Percentiles rank a stretch among this genome's conserved stretches.
phyloP scores from a whole-genome alignment of 1,139 yeast species.

The Groenewaldozyma sp. region DNA sequence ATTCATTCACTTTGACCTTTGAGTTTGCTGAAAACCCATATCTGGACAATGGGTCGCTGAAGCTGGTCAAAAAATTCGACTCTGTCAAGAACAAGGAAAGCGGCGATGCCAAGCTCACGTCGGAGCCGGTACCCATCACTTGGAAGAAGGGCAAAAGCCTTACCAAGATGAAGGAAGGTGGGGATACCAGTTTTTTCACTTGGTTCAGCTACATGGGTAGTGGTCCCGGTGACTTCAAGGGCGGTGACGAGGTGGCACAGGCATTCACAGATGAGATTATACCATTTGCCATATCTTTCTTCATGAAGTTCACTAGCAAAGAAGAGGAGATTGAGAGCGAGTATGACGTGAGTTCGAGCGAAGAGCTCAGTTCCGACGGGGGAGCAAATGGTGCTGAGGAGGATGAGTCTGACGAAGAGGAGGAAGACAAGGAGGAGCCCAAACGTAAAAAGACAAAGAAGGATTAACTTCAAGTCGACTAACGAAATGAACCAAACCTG shows the following conservation, averaged over 20 bases:
- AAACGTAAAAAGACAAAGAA: conserved; percentile 8
- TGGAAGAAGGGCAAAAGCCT: conserved; percentile 32
- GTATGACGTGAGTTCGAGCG: conserved; percentile 21
- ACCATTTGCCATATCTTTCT: conserved; percentile 33
- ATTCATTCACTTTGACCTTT: conserved; percentile 25
- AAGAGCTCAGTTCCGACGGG: too few species aligned
- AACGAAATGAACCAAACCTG: too few species aligned
- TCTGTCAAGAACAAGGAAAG: conserved; percentile 15
- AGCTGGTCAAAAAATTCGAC: conserved; percentile 23
- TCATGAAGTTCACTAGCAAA: conserved; percentile 15
- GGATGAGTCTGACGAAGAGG: conserved; percentile 17
- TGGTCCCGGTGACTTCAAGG: conserved; percentile 27
- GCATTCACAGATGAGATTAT: conserved; percentile 31
- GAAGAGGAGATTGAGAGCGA: conserved; percentile 15
- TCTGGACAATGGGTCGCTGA: conserved; percentile 18
- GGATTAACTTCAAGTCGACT: neutral
- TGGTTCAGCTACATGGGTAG: conserved; percentile 30
- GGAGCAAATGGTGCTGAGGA: conserved; percentile 21
- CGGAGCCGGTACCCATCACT: conserved; percentile 24
- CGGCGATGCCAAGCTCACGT: conserved; percentile 20
- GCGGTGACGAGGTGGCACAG: conserved; percentile 31
- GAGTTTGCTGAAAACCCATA: conserved; percentile 29
- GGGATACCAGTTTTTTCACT: conserved; percentile 30
- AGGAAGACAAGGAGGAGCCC: conserved; percentile 17
- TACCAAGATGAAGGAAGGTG: conserved; percentile 16